These are phyloP conservation scores for Candida berthetii DNA, from an alignment of 805 yeast species.

Conservation along the genomic window DNA sequence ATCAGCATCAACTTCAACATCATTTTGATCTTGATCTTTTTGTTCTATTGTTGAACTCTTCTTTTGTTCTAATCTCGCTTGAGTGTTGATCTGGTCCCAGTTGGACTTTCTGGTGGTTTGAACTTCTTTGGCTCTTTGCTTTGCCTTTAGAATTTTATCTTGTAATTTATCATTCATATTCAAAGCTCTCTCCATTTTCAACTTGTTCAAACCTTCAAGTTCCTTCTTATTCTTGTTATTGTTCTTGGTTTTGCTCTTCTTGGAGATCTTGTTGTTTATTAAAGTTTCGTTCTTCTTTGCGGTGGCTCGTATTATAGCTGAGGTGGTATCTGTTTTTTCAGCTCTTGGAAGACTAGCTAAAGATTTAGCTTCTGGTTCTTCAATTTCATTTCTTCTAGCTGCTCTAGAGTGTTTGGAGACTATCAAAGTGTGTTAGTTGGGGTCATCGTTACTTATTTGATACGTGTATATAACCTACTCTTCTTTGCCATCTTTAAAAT, in stretches of 20 bases:
- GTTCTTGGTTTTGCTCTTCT: constrained; percentile 20
- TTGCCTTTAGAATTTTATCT: constrained; percentile 58
- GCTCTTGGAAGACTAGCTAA: constrained; percentile 50
- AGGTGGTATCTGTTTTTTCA: constrained; percentile 51
- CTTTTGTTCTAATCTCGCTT: no score
- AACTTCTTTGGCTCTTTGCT: constrained; percentile 56
- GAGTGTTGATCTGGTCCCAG: constrained; percentile 63
- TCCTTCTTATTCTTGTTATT: constrained; percentile 18
- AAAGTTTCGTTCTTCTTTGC: constrained; percentile 61
- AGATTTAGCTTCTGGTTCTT: constrained; percentile 40
- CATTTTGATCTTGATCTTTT: constrained; percentile 3
- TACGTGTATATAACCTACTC: constrained; percentile 10
- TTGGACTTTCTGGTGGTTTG: constrained; percentile 60
- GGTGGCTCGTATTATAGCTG: constrained; percentile 61
- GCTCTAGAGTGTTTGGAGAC: constrained; percentile 71
- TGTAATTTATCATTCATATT: constrained; percentile 49
- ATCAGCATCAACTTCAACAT: constrained; percentile 16
- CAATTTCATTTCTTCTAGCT: constrained; percentile 60
- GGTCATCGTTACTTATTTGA: no score
- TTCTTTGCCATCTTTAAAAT: constrained; percentile 19
- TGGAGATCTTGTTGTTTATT: constrained; percentile 48
- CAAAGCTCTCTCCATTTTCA: constrained; percentile 41
- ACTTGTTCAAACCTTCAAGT: constrained; percentile 21
- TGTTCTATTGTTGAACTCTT: constrained; percentile 16
- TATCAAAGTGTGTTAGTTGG: no score